Evolutionary conservation across 768 basidiomycete genomes (phyloP), one percentile per base, ranked within the genome.

Genomic region (Clitopilus hobsonii): DNA sequence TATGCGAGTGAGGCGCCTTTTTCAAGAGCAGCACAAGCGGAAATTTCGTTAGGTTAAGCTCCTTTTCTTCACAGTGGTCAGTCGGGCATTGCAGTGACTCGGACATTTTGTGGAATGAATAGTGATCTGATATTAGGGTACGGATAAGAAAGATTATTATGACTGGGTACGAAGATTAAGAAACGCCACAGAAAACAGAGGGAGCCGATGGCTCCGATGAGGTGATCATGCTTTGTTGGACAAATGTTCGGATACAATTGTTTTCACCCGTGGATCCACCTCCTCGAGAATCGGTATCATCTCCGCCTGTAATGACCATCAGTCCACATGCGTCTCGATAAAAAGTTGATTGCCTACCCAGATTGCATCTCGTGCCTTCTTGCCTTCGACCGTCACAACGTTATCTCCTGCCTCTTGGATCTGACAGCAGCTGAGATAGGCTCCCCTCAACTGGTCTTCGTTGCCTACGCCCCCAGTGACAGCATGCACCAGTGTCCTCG

Each of bases 401-500:
- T 48, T 50, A 24, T 41, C 56, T 18, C 23, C 50, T 24, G 20
- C 50, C 52, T 36, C 32, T n/a, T 14, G 13, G n/a, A 36, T 36
- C 32, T 36, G 32, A 10, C 32, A 36, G 26, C 24, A n/a, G 28
- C 23, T 23, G 51, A 53, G 14, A 8, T 26, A 58, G 22, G 36
- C 23, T 29, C 53, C 48, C 23, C 27, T 18, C 20, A 49, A 28
- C 10, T 63, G 50, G 13, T 62, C 59, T n/a, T 61, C 63, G 1
- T 55, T 60, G 0, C 67, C 69, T 6, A 75, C 57, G 0, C 41
- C 41, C 72, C 70, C 5, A 66, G 72, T 61, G 64, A 72, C n/a
- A 74, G 65, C 20, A 74, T 54, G 24, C 63, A 63, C 6, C 74
- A 63, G 26, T 67, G 63, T 6, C 74, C 75, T 56, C 68, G 60